phyloP scores from a whole-genome alignment of 768 basidiomycete species.

The Tulasnella sp. region DNA sequence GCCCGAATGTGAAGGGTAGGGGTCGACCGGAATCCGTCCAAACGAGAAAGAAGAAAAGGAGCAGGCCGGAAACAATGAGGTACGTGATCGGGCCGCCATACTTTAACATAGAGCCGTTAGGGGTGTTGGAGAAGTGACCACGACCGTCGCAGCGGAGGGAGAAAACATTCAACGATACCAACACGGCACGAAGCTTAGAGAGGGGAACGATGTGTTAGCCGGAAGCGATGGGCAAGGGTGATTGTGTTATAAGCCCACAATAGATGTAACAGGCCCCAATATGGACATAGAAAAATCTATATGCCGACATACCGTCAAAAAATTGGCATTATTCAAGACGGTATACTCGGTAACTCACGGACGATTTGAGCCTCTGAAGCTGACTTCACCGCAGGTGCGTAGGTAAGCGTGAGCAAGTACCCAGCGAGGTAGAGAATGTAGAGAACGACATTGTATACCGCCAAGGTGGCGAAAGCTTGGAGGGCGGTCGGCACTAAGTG shows the following conservation, averaged over 20 bases:
- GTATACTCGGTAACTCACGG: slow-evolving; percentile 29
- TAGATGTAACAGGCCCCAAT: slow-evolving; percentile 55
- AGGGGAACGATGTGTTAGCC: not conserved
- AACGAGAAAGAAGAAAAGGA: slow-evolving; percentile 54
- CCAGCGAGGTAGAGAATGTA: slow-evolving; percentile 58
- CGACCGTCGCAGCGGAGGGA: slow-evolving; percentile 56
- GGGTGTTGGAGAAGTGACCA: slow-evolving; percentile 35
- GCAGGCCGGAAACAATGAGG: slow-evolving; percentile 47
- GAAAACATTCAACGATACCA: slow-evolving; percentile 73
- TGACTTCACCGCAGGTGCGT: slow-evolving; percentile 50
- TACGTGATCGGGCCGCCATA: slow-evolving; percentile 72
- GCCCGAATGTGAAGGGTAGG: slow-evolving; percentile 30
- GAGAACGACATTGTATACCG: slow-evolving; percentile 63
- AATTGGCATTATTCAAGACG: not conserved
- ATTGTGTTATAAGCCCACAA: slow-evolving; percentile 36
- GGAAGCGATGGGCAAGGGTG: not conserved
- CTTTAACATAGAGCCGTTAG: slow-evolving; percentile 44
- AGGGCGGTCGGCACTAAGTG: slow-evolving; percentile 44
- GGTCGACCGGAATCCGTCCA: slow-evolving; percentile 62
- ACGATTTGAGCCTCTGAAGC: slow-evolving; percentile 46
- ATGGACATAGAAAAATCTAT: slow-evolving; percentile 57
- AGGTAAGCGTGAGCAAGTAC: slow-evolving; percentile 65
- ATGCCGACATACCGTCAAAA: not conserved
- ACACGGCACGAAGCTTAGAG: slow-evolving; percentile 47
- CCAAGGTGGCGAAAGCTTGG: slow-evolving; percentile 60